These are phyloP conservation scores for Anisodus acutangulus DNA, from an alignment of 257 asterid species.

Conservation along the genomic window DNA sequence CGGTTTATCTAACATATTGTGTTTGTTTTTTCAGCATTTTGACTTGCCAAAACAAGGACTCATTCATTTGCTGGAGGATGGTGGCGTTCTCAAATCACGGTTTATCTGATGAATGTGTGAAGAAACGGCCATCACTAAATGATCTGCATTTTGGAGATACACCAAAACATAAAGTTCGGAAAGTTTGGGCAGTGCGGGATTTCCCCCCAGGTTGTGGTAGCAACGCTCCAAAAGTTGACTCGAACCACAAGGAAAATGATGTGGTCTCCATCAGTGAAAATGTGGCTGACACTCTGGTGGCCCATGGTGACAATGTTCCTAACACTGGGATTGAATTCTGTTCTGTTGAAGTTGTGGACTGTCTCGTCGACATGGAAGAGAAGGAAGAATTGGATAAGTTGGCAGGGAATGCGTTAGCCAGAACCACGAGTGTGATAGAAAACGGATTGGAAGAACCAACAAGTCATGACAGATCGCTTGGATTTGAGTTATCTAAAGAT, in stretches of 20 bases:
- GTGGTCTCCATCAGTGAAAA: slow-evolving; percentile 33
- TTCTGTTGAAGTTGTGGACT: slow-evolving; percentile 34
- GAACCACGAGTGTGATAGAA: slow-evolving; percentile 29
- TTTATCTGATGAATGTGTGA: slow-evolving; percentile 48
- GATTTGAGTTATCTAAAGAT: slow-evolving; percentile 34
- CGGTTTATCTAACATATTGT: background rate
- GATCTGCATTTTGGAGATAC: slow-evolving; percentile 36
- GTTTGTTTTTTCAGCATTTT: slow-evolving; percentile 29
- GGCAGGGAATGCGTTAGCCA: slow-evolving; percentile 41
- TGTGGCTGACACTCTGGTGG: slow-evolving; percentile 25
- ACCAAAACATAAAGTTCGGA: slow-evolving; percentile 63
- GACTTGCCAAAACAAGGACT: slow-evolving; percentile 21
- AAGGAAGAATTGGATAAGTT: slow-evolving; percentile 48
- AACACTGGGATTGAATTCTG: slow-evolving; percentile 37
- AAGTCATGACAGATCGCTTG: slow-evolving; percentile 38
- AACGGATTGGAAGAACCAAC: slow-evolving; percentile 36
- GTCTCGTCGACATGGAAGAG: slow-evolving; percentile 34
- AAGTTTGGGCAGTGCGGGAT: slow-evolving; percentile 58
- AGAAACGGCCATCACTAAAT: slow-evolving; percentile 50
- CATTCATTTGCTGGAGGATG: slow-evolving; percentile 45
- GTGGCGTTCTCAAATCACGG: slow-evolving; percentile 50
- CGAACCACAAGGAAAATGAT: slow-evolving; percentile 35
- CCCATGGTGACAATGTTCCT: slow-evolving; percentile 34
- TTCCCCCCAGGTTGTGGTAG: slow-evolving; percentile 73
- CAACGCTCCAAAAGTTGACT: slow-evolving; percentile 34